These are phyloP conservation scores for Parsonsia alboflavescens DNA, from an alignment of 257 asterid species.

Conservation along the genomic window DNA sequence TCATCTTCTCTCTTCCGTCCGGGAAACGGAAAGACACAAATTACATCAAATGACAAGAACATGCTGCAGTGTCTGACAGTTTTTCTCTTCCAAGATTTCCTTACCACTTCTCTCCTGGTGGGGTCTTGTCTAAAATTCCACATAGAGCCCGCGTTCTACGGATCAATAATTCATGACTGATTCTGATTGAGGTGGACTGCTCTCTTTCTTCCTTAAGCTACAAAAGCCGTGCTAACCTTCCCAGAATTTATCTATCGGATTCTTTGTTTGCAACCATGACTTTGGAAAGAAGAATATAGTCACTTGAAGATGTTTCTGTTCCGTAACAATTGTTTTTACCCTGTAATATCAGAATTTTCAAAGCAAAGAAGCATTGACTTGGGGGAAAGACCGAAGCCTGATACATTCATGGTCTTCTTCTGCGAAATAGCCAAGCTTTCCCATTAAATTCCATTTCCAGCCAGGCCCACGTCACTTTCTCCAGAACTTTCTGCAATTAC, in stretches of 20 bases:
- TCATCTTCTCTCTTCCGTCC: background rate
- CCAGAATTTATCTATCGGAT: background rate
- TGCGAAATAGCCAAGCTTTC: background rate
- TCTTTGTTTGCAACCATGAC: background rate
- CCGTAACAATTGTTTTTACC: too few relatives aligned
- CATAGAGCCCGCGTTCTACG: background rate
- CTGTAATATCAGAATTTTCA: too few relatives aligned
- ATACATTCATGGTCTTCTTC: background rate
- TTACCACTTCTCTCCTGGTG: background rate
- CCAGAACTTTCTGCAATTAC: background rate
- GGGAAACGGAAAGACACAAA: too few relatives aligned
- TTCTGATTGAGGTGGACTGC: constrained; percentile 5
- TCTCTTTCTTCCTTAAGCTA: background rate
- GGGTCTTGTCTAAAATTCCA: background rate
- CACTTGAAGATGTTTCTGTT: background rate
- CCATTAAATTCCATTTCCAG: background rate
- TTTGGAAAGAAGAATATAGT: background rate
- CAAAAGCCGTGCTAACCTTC: background rate
- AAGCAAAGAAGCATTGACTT: background rate
- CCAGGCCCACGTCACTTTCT: background rate
- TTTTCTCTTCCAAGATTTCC: background rate
- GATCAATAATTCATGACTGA: background rate
- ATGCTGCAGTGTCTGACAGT: background rate
- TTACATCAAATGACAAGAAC: background rate
- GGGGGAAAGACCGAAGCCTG: background rate